These are phyloP conservation scores for Cornus suecica DNA, from an alignment of 148 eudicot genomes.

Conservation along the genomic window DNA sequence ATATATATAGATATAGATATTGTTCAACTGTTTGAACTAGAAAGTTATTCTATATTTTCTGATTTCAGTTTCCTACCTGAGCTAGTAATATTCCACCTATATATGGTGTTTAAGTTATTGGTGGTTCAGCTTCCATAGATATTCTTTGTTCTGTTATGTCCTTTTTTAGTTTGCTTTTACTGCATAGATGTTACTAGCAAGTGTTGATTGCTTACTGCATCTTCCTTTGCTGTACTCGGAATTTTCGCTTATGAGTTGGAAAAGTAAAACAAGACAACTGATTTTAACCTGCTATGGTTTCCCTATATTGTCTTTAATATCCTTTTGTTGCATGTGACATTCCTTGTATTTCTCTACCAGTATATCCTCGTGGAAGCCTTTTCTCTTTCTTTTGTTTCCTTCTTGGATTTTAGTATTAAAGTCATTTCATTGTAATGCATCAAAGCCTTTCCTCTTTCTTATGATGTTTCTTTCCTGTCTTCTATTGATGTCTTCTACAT, in stretches of 20 bases:
- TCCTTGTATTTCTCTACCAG: neutral
- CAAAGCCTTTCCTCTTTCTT: too few species aligned
- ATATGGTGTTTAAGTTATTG: too few species aligned
- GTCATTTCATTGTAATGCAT: too few species aligned
- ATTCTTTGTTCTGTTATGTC: neutral
- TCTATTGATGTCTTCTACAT: too few species aligned
- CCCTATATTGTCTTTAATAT: neutral
- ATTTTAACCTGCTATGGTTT: too few species aligned
- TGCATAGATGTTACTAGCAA: neutral
- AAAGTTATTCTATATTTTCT: conserved; percentile 1
- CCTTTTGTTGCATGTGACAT: neutral
- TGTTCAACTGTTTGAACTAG: neutral
- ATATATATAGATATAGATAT: too few species aligned
- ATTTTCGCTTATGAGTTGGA: neutral
- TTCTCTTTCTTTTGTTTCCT: neutral
- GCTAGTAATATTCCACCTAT: neutral
- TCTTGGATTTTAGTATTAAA: too few species aligned
- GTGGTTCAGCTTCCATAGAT: neutral
- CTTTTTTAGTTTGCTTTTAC: neutral
- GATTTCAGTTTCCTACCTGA: neutral
- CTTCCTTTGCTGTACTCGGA: neutral
- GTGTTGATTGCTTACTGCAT: conserved; percentile 3
- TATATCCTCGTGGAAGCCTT: neutral
- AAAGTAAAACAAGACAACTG: too few species aligned
- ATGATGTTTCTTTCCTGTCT: too few species aligned